These are phyloP conservation scores for Fusarium tanahbumbuense DNA, from an alignment of 2,329 filamentous ascomycete species.

Conservation along the genomic window DNA sequence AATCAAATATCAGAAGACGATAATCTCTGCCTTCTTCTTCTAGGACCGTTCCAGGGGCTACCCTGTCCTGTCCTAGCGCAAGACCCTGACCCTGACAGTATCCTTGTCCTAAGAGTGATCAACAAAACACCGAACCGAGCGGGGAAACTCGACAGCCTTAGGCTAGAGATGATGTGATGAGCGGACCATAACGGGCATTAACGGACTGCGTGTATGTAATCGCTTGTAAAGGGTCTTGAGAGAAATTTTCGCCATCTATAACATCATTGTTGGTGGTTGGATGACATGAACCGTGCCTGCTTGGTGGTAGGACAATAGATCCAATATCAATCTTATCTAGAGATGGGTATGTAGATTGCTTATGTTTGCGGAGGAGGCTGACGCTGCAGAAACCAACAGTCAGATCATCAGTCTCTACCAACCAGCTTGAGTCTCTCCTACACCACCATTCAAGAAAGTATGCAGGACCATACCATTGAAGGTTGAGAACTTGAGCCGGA, in stretches of 20 bases:
- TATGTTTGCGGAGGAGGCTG: slow-evolving; percentile 27
- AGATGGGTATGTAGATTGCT: slow-evolving; percentile 7
- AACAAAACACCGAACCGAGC: slow-evolving; percentile 27
- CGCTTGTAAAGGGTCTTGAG: not conserved
- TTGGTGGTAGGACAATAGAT: slow-evolving; percentile 11
- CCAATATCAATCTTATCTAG: slow-evolving; percentile 24
- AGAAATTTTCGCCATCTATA: not conserved
- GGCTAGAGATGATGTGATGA: slow-evolving; percentile 28
- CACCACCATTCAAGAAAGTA: slow-evolving; percentile 20
- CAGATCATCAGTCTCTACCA: slow-evolving; percentile 24
- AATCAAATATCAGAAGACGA: slow-evolving; percentile 19
- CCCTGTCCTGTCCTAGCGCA: slow-evolving; percentile 21
- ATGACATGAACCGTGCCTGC: not conserved
- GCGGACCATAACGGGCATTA: slow-evolving; percentile 35
- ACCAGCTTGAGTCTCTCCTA: slow-evolving; percentile 21
- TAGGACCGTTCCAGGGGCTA: slow-evolving; percentile 22
- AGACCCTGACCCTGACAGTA: slow-evolving; percentile 18
- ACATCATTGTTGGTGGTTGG: not conserved
- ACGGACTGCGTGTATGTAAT: slow-evolving; percentile 7
- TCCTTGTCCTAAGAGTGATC: slow-evolving; percentile 10
- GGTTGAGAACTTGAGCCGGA: slow-evolving; percentile 17
- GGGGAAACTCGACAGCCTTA: slow-evolving; percentile 28
- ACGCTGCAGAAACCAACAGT: slow-evolving; percentile 8
- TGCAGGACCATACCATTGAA: slow-evolving; percentile 15
- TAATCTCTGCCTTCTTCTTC: slow-evolving; percentile 21